Conservation (phyloP, 148 eudicot species). For the Gaultheria prostrata region DNA sequence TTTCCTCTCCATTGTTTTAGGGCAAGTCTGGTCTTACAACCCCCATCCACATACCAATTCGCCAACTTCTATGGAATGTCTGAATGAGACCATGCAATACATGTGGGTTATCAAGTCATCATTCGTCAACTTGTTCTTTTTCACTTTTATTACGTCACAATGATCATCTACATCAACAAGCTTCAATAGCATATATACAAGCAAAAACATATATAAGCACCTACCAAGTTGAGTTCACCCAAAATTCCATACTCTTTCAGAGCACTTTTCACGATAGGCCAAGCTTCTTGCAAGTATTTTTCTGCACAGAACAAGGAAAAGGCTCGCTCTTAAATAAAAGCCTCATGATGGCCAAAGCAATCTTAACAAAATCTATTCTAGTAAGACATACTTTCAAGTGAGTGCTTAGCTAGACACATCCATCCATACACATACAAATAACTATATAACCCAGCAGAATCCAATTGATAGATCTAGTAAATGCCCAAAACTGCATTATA, state of each 20-base stretch:
- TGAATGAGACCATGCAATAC: neutral
- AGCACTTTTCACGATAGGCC: constrained; percentile 25
- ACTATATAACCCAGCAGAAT: neutral
- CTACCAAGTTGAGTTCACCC: constrained; percentile 13
- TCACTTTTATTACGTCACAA: neutral
- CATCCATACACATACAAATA: neutral
- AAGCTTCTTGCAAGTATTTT: constrained; percentile 26
- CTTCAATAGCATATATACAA: neutral
- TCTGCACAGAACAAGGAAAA: constrained; percentile 16
- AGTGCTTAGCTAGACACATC: neutral
- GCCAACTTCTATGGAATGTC: neutral
- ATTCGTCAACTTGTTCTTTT: neutral
- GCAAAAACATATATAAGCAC: neutral
- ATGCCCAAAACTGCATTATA: neutral
- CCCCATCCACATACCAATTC: no score
- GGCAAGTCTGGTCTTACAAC: no score
- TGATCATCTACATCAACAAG: neutral
- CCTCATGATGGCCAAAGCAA: neutral
- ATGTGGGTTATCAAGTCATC: neutral
- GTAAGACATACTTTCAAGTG: neutral
- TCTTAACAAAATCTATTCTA: neutral
- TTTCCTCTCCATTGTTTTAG: no score
- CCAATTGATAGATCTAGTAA: neutral
- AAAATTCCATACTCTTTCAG: constrained; percentile 21
- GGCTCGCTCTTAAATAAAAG: neutral